A percentile compares a stretch with the other conserved stretches of the same genome.
These are phyloP conservation scores for Aureobasidium sp. DNA, from an alignment of 2,329 filamentous ascomycete genomes.

Conservation along the genomic window DNA sequence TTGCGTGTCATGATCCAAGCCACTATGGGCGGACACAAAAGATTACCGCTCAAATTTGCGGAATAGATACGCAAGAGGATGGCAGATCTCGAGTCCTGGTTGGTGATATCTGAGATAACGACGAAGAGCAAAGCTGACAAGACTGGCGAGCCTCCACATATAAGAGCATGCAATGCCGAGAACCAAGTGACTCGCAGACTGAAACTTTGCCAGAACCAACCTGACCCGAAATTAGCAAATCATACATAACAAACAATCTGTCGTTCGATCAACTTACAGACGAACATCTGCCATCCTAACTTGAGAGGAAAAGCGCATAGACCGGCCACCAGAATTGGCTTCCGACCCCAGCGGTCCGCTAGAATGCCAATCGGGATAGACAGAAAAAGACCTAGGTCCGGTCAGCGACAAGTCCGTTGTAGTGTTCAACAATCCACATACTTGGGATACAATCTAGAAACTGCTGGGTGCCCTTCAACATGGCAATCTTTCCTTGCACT, in stretches of 20 bases:
- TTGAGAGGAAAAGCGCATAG: slow-evolving; percentile 19
- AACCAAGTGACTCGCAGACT: slow-evolving; percentile 25
- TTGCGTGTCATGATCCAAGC: slow-evolving; percentile 27
- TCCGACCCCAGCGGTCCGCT: slow-evolving; percentile 28
- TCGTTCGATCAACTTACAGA: slow-evolving; percentile 18
- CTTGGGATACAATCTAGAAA: slow-evolving; percentile 41
- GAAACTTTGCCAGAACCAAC: slow-evolving; percentile 27
- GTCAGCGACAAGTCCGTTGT: slow-evolving; percentile 10
- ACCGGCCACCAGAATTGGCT: slow-evolving; percentile 23
- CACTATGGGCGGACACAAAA: slow-evolving; percentile 25
- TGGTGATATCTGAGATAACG: slow-evolving; percentile 24
- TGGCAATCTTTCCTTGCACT: slow-evolving; percentile 46
- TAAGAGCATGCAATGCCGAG: slow-evolving; percentile 22
- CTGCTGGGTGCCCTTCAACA: slow-evolving; percentile 40
- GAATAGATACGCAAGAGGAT: slow-evolving; percentile 25
- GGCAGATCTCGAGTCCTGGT: slow-evolving; percentile 19
- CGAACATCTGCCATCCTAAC: slow-evolving; percentile 22
- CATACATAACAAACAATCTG: too few relatives aligned
- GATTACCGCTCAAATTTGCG: slow-evolving; percentile 19
- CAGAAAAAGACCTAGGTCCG: slow-evolving; percentile 19
- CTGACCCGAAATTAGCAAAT: slow-evolving; percentile 7
- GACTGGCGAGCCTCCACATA: slow-evolving; percentile 22
- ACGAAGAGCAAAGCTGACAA: slow-evolving; percentile 22
- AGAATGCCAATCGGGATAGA: slow-evolving; percentile 28
- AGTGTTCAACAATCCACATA: slow-evolving; percentile 17